Evolutionary conservation across 2,329 filamentous ascomycete species (phyloP), one percentile per base, ranked within the genome.

Genomic region (Neonectria hederae): DNA sequence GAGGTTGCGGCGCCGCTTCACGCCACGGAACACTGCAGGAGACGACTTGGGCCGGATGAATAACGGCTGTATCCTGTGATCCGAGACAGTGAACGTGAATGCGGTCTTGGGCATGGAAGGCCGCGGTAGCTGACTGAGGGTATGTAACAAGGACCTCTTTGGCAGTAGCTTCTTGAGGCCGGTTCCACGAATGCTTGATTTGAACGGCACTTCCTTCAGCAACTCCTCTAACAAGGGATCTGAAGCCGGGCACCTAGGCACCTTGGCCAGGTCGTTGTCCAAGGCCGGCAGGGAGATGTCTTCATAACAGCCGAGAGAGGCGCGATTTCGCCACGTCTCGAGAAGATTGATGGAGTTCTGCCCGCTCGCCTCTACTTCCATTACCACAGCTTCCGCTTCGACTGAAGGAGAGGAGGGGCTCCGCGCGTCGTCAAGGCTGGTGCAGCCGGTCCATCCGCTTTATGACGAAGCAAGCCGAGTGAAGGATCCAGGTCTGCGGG

Each of bases 1-100:
- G 2, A 79, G 68, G 5, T 82, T 77, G 24, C 89, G 84, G 21
- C 76, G 73, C 32, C 89, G 84, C 72, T 90, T 90, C 54, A 76
- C 32, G 7, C 76, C 76, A 2, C 65, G 54, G 7, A 49, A 51
- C 13, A 21, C 13, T 1, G 14, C n/a, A 10, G 42, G n/a, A 19
- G 5, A 22, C 14, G 55, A 24, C 32, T 48, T 56, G n/a, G 54
- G 26, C 1, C 43, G 60, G 43, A 72, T 63, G n/a, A 58, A 52
- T 2, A 74, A 26, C 19, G 63, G 65, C 17, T 67, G 58, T 3
- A 24, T 45, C 14, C 24, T 62, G 14, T 43, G 22, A 30, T 63
- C 53, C 9, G 63, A 45, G 40, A 58, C 45, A 10, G 65, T 49
- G 58, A 73, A 70, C 38, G 63, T 62, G 54, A 72, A 73, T 9